These are phyloP conservation scores for Acacia pycnantha DNA, from an alignment of 331 rosid species.

Conservation along the genomic window DNA sequence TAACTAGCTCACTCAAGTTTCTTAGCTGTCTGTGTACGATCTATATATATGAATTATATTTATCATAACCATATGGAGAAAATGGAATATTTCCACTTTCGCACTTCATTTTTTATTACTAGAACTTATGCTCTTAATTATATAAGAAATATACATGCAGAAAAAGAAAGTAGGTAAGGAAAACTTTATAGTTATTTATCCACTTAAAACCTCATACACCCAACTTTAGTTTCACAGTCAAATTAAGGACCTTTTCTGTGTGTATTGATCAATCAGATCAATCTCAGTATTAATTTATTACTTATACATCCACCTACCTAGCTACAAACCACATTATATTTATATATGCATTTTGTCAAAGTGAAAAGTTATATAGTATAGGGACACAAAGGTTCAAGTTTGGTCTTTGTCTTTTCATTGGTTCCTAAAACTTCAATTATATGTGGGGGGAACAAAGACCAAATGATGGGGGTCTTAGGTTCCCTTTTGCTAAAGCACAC, in stretches of 20 bases:
- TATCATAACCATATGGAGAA: constrained; percentile 17
- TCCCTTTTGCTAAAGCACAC: constrained; percentile 33
- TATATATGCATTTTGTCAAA: not conserved
- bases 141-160: not conserved
- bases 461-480: constrained; percentile 48
- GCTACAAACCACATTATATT: not conserved
- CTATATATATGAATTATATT: not conserved
- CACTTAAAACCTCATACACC: not conserved
- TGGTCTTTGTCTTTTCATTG: constrained; percentile 27
- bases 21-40: constrained; percentile 33
- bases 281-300: not conserved
- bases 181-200: not conserved
- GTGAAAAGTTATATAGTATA: not conserved
- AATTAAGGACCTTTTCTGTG: not conserved
- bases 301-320: not conserved
- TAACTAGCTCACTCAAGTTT: not conserved
- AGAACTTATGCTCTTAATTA: not conserved
- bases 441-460: constrained; percentile 34
- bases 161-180: not conserved
- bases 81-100: constrained; percentile 30
- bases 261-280: not conserved
- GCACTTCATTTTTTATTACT: not conserved
- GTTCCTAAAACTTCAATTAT: constrained; percentile 50
- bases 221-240: not conserved
- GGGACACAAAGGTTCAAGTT: not conserved